phyloP scores from a whole-genome alignment of 2,329 filamentous ascomycete genomes.

The Microcyclosporella mali region DNA sequence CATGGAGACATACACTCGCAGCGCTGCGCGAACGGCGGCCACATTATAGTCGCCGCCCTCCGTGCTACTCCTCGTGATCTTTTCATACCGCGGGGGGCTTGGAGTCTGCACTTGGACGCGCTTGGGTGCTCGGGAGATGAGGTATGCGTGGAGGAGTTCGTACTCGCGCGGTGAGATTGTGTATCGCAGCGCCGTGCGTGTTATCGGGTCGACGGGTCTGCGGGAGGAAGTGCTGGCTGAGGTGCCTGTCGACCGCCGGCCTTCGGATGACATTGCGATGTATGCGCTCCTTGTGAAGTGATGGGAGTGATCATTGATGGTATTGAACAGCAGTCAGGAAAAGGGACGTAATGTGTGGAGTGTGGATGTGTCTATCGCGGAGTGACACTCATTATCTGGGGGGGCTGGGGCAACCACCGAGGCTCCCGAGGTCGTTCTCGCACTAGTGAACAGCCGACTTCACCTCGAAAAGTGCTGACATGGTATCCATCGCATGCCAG shows the following conservation, averaged over 20 bases:
- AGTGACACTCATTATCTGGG: too few species aligned
- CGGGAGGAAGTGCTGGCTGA: slow-evolving; percentile 17
- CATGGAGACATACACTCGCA: slow-evolving; percentile 40
- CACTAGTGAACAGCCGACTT: too few species aligned
- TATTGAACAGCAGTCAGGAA: too few species aligned
- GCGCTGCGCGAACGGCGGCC: slow-evolving; percentile 40
- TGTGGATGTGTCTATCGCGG: too few species aligned
- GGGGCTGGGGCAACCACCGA: too few species aligned
- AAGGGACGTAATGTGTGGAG: too few species aligned
- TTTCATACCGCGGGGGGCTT: slow-evolving; percentile 47
- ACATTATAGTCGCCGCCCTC: slow-evolving; percentile 41
- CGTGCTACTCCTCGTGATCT: slow-evolving; percentile 33
- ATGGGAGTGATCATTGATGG: too few species aligned
- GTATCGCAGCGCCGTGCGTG: slow-evolving; percentile 81
- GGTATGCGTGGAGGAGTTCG: slow-evolving; percentile 72
- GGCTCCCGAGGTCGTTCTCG: too few species aligned
- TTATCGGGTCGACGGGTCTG: slow-evolving; percentile 56
- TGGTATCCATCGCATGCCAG: too few species aligned
- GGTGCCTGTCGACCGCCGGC: slow-evolving; percentile 9
- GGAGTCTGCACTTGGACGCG: slow-evolving; percentile 49
- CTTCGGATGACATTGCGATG: slow-evolving; percentile 7
- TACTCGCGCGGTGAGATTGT: slow-evolving; percentile 81
- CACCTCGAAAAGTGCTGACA: too few species aligned
- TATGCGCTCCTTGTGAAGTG: too few species aligned
- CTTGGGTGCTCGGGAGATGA: slow-evolving; percentile 64